Evolutionary conservation across 257 asterid species (phyloP), one percentile per base, ranked within the genome.

Genomic region (Lavandula angustifolia): DNA sequence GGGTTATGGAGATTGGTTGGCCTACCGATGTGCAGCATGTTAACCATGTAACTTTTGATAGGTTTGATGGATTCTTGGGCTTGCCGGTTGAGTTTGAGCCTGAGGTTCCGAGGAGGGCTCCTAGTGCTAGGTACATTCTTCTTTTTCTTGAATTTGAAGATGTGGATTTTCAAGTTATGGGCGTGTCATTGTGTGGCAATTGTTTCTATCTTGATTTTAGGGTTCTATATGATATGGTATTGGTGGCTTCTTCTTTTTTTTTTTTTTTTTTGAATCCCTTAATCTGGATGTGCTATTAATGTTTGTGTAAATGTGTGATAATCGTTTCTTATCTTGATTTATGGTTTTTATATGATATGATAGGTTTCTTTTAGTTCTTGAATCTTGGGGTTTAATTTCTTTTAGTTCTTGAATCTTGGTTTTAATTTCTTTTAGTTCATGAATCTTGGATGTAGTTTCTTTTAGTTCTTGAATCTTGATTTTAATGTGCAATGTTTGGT

Each of bases 51-150:
- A 92, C 98, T 4, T 92, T 92, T 77, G 98, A 92, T 82, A 80
- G 98, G 79, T 92, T 92, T 67, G 87, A 92, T 84, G 98, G 98
- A 9, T 92, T 92, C 69, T 80, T 92, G 85, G 98, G 98, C 10
- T 84, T 92, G 81, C 98, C 98, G 44, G 96, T 82, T 65, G 98
- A 92, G 76, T 92, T 92, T 81, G 98, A 92, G 80, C 98, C 97
- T 53, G 98, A 92, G 73, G 96, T 89, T 38, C 85, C 87, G 12
- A 81, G 88, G 77, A 85, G 97, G 78, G 85, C 98, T 48, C 97
- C 98, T 67, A 89, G 98, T 76, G 98, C 98, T 43, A 92, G 98
- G 98, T 92, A 70, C 63, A 53, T 59, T 52, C 27, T 29, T 47
- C 27, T 1, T 35, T 64, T 27, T 42, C 54, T 76, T 54, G 49